These are phyloP conservation scores for Wallacemonas sp. DNA, from an alignment of 208 protist species.

Conservation along the genomic window DNA sequence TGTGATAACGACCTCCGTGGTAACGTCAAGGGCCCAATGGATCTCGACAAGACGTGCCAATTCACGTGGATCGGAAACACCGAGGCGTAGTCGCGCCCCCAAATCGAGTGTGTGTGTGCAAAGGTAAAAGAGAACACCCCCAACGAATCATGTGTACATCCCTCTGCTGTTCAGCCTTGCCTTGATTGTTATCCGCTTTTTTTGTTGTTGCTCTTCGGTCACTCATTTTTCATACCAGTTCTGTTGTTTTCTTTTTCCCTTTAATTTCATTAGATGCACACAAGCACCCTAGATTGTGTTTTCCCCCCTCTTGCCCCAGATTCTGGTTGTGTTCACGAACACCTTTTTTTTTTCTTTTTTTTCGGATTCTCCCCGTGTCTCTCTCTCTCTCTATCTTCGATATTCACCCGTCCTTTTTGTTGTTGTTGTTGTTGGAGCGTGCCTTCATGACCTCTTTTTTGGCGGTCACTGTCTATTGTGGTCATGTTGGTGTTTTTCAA, in stretches of 20 bases:
- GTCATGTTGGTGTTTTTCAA: no score
- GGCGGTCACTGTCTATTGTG: no score
- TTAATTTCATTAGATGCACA: conserved; percentile 4
- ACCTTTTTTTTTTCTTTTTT: conserved; percentile 24
- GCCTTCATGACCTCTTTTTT: no score
- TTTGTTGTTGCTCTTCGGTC: neutral
- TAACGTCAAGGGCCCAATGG: conserved; percentile 76
- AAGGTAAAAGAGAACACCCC: no score
- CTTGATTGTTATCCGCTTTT: neutral
- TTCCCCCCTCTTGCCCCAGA: neutral
- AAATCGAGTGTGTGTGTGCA: no score
- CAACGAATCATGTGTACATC: no score
- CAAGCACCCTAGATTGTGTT: neutral
- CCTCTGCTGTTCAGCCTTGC: no score
- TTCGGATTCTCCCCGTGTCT: conserved; percentile 6
- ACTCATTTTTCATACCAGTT: neutral
- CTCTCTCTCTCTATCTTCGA: no score
- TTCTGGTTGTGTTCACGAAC: neutral
- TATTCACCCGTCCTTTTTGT: no score
- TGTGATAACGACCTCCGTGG: conserved; percentile 81
- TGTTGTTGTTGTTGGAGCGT: no score
- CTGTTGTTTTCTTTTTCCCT: neutral
- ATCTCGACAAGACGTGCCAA: conserved; percentile 58
- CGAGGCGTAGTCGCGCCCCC: conserved; percentile 29
- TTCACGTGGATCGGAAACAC: conserved; percentile 72